Evolutionary conservation across 345 rosid species (phyloP).

Genomic region (Aquilaria sinensis): DNA sequence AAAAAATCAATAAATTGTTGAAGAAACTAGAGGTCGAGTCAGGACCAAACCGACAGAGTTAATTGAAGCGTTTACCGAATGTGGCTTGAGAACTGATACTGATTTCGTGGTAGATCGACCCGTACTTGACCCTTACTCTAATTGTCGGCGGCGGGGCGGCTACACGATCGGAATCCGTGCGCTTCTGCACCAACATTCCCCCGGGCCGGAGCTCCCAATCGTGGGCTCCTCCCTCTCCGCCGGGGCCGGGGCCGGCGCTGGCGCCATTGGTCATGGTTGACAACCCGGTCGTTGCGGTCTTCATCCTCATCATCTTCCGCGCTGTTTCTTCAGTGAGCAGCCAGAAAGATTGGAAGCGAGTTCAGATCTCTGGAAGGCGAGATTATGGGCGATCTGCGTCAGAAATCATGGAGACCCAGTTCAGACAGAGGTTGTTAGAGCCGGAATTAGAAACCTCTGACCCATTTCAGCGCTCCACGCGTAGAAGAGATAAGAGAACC

Average conservation of each 20-base stretch:
- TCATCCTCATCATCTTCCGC: constrained; percentile 71
- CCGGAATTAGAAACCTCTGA: constrained; percentile 14
- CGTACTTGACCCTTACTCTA: constrained; percentile 83
- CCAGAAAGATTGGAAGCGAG: neutral
- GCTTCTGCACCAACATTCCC: constrained; percentile 97
- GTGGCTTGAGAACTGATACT: constrained; percentile 79
- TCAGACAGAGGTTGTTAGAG: constrained; percentile 28
- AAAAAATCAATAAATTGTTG: neutral
- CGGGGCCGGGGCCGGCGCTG: constrained; percentile 32
- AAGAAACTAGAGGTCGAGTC: too few relatives aligned
- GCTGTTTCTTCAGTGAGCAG: neutral
- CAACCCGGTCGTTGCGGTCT: constrained; percentile 46
- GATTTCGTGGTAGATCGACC: constrained; percentile 82
- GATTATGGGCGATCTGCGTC: constrained; percentile 21
- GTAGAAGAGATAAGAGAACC: constrained; percentile 14
- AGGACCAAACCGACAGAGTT: too few relatives aligned
- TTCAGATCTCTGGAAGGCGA: constrained; percentile 30
- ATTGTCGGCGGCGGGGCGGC: constrained; percentile 75
- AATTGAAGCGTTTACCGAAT: constrained; percentile 46
- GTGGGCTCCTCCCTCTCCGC: constrained; percentile 40
- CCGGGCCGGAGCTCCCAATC: constrained; percentile 98
- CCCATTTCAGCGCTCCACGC: constrained; percentile 36
- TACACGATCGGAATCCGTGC: constrained; percentile 59
- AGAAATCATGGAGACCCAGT: constrained; percentile 34
- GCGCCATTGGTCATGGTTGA: constrained; percentile 34